Evolutionary conservation across 2,329 filamentous ascomycete species (phyloP), one percentile per base, ranked within the genome.

Genomic region (Penicillium freii): DNA sequence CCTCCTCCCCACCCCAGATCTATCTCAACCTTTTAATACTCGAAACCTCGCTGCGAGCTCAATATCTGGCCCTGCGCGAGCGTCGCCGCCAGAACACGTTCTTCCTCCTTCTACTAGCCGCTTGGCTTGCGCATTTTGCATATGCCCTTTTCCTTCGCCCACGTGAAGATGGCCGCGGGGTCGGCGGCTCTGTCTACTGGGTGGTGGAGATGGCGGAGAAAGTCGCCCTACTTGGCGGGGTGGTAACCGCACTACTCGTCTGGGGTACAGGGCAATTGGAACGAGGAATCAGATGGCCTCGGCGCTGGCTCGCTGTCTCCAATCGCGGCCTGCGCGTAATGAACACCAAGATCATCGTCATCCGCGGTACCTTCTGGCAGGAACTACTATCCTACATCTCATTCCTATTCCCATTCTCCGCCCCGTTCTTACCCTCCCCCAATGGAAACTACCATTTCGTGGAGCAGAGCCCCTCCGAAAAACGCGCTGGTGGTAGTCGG

Each of bases 221-320:
- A 74, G 85, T 99, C 52, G 93, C 90, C 68, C 89, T 97, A 70
- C 90, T 96, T 76, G 92, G 91, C 25, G 94, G 94, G 46, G 83
- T 96, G 58, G 88, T 97, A 58, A 97, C 92, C 0, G 89, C 86
- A 36, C 82, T 92, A 43, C 81, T 99, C 36, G 88, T 97, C 64
- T 97, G 92, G 91, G 92, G 87, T 17, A 97, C 93, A 0, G 94
- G 94, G 29, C 92, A 97, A 74, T 99, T 93, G 90, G 93, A 97
- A 70, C 86, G 93, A 55, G 94, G 94, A 33, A 88, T 99, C 54
- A 85, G 92, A 61, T 97, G 94, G 92, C 94, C 94, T 49, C 82
- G 93, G 54, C 86, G 91, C 65, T 97, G 94, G 90, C 87, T 97
- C 66, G 86, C 84, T 65, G 87, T 92, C 60, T 90, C 92, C 39